phyloP scores from a whole-genome alignment of 2,329 filamentous ascomycete species.

The Gremmenia infestans region DNA sequence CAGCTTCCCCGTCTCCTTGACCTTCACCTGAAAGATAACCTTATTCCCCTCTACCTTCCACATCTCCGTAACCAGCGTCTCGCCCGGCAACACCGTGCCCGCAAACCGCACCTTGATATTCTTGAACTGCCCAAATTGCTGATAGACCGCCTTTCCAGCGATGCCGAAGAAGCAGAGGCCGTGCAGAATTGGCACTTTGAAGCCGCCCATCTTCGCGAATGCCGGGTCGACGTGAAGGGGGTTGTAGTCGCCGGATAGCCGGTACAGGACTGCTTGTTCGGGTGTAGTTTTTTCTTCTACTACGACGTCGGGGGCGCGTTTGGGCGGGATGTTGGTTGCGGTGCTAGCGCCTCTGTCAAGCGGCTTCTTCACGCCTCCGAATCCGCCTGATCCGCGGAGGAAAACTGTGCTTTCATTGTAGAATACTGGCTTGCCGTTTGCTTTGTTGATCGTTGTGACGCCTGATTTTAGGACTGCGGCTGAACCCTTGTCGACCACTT shows the following conservation, averaged over 20 bases:
- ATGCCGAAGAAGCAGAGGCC: slow-evolving; percentile 95
- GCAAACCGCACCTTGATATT: slow-evolving; percentile 93
- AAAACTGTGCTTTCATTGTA: slow-evolving; percentile 97
- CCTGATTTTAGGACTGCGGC: slow-evolving; percentile 79
- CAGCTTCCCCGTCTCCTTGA: slow-evolving; percentile 89
- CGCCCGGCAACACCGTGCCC: slow-evolving; percentile 76
- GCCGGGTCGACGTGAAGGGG: slow-evolving; percentile 92
- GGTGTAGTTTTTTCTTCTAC: slow-evolving; percentile 82
- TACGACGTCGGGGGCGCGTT: slow-evolving; percentile 71
- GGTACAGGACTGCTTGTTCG: slow-evolving; percentile 90
- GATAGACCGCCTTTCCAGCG: slow-evolving; percentile 82
- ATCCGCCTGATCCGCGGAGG: slow-evolving; percentile 84
- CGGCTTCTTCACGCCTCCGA: slow-evolving; percentile 76
- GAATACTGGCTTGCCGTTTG: slow-evolving; percentile 84
- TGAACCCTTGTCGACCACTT: slow-evolving; percentile 93
- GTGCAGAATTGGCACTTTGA: slow-evolving; percentile 91
- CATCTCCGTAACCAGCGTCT: slow-evolving; percentile 92
- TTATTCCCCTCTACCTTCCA: slow-evolving; percentile 74
- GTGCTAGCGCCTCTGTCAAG: slow-evolving; percentile 75
- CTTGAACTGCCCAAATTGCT: slow-evolving; percentile 76
- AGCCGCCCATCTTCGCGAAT: slow-evolving; percentile 92
- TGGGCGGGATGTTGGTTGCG: slow-evolving; percentile 71
- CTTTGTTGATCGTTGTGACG: slow-evolving; percentile 77
- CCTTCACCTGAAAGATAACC: slow-evolving; percentile 79
- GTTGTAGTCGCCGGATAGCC: slow-evolving; percentile 91